Evolutionary conservation across 208 protist genomes (phyloP).

Genomic region (Leishmania guyanensis): DNA sequence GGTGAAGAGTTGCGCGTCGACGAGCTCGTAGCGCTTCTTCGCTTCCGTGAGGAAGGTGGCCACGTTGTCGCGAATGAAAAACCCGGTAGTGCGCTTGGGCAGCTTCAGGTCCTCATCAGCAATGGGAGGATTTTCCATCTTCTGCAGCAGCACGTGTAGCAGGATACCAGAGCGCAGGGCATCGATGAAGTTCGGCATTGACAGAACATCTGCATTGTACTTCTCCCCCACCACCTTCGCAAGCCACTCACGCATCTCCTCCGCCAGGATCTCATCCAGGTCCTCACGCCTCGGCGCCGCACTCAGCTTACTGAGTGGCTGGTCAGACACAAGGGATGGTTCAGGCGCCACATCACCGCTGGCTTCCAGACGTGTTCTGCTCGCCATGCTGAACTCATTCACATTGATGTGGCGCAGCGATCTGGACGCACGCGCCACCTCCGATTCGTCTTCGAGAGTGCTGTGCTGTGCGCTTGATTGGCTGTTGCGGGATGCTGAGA

Average conservation of each 20-base stretch:
- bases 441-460: background rate
- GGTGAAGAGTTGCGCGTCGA: slow-evolving; percentile 72
- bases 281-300: slow-evolving; percentile 33
- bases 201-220: slow-evolving; percentile 44
- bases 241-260: slow-evolving; percentile 72
- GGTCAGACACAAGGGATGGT: background rate
- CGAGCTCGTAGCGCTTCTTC: slow-evolving; percentile 39
- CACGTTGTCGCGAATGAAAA: slow-evolving; percentile 83
- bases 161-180: slow-evolving; percentile 66
- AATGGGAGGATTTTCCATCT: slow-evolving; percentile 59
- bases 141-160: slow-evolving; percentile 68
- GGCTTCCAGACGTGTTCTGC: background rate
- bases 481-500: background rate
- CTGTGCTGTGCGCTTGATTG: background rate
- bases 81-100: slow-evolving; percentile 63
- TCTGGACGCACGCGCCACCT: slow-evolving; percentile 8
- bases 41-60: slow-evolving; percentile 53
- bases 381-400: slow-evolving; percentile 8
- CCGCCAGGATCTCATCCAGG: slow-evolving; percentile 58
- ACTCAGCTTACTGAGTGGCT: slow-evolving; percentile 24
- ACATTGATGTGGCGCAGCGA: slow-evolving; percentile 20
- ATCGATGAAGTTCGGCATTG: slow-evolving; percentile 60
- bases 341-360: background rate
- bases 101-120: slow-evolving; percentile 45
- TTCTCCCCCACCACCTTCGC: slow-evolving; percentile 48